Evolutionary conservation across 306 rosid genomes (phyloP).

Genomic region (Gillenia trifoliata): DNA sequence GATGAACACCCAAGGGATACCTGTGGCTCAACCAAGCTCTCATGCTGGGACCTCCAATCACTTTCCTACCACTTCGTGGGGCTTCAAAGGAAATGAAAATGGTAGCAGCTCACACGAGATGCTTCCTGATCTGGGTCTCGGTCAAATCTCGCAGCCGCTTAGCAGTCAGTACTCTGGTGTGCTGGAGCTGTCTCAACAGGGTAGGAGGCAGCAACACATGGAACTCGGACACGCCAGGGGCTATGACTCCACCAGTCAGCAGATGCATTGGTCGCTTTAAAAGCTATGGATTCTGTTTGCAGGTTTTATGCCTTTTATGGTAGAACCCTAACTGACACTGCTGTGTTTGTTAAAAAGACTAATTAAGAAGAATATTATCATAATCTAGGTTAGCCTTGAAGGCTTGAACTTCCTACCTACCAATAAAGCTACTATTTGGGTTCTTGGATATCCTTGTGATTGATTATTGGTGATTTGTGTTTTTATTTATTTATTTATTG

Average conservation of each 20-base stretch:
- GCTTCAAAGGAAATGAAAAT: slow-evolving; percentile 54
- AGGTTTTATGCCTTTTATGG: not conserved
- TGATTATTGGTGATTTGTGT: not conserved
- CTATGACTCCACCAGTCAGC: slow-evolving; percentile 44
- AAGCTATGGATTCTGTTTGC: not conserved
- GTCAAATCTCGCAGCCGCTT: slow-evolving; percentile 60
- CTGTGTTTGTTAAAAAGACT: not conserved
- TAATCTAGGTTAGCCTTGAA: not conserved
- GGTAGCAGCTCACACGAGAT: slow-evolving; percentile 39
- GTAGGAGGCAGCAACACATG: slow-evolving; percentile 75
- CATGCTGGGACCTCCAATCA: slow-evolving; percentile 42
- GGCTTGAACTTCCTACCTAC: not conserved
- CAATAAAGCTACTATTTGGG: not conserved
- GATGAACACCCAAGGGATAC: slow-evolving; percentile 49
- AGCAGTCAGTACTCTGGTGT: slow-evolving; percentile 41
- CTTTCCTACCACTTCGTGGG: slow-evolving; percentile 54
- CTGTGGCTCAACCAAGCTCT: slow-evolving; percentile 50
- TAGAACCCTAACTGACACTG: not conserved
- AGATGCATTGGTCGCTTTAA: slow-evolving; percentile 70
- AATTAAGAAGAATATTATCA: not conserved
- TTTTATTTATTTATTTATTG: not conserved
- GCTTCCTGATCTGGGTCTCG: slow-evolving; percentile 55
- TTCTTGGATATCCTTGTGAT: not conserved
- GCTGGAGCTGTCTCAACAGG: slow-evolving; percentile 46
- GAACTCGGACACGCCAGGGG: slow-evolving; percentile 50